Evolutionary conservation across 176 grass and related monocot genomes (phyloP).

Genomic region (Zea mays): DNA sequence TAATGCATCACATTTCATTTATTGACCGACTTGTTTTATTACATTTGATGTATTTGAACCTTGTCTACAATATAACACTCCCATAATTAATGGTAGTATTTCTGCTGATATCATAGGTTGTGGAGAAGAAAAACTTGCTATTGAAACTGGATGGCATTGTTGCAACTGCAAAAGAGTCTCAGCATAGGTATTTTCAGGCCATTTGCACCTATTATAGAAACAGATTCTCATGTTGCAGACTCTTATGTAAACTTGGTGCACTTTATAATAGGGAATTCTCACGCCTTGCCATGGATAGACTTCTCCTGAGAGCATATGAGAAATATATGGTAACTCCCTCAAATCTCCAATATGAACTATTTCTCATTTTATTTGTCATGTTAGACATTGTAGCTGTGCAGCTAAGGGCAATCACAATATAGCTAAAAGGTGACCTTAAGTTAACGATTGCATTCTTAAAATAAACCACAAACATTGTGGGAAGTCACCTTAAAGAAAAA

Average conservation of each 20-base stretch:
- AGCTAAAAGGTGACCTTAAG: neutral
- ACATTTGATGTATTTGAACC: constrained; percentile 11
- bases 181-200: constrained; percentile 51
- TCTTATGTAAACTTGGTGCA: constrained; percentile 28
- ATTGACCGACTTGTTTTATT: constrained; percentile 24
- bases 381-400: neutral
- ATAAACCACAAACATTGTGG: neutral
- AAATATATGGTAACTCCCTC: constrained; percentile 68
- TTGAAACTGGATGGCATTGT: constrained; percentile 51
- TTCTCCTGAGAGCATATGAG: constrained; percentile 57
- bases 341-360: constrained; percentile 25
- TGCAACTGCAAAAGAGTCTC: constrained; percentile 53
- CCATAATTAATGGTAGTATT: constrained; percentile 20
- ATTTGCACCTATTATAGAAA: constrained; percentile 25
- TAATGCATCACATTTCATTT: neutral
- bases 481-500: neutral
- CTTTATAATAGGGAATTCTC: constrained; percentile 58
- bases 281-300: constrained; percentile 50
- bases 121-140: constrained; percentile 63
- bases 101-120: constrained; percentile 51
- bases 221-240: constrained; percentile 28
- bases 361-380: constrained; percentile 36
- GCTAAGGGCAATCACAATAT: neutral
- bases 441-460: neutral
- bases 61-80: constrained; percentile 17